Evolutionary conservation across 2,329 filamentous ascomycete species (phyloP).

Genomic region (Coniochaeta sp.): DNA sequence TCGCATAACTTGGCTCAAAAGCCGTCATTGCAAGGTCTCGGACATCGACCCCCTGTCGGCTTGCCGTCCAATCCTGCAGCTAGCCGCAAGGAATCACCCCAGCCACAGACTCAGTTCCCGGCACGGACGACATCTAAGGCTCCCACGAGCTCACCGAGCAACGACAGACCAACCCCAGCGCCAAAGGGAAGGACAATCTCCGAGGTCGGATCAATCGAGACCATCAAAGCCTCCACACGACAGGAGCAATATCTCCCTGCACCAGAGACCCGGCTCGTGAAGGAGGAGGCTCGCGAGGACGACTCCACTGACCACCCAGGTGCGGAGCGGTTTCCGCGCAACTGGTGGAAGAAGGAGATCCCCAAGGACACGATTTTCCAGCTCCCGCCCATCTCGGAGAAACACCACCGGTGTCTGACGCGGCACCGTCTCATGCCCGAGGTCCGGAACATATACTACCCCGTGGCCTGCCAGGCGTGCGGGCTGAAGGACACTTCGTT

Average conservation of each 20-base stretch:
- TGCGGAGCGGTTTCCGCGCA: constrained; percentile 12
- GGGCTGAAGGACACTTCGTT: constrained; percentile 20
- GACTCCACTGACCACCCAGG: constrained; percentile 1
- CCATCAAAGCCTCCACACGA: constrained; percentile 9
- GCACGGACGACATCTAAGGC: constrained; percentile 24
- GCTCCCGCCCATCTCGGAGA: constrained; percentile 30
- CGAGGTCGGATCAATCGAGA: constrained; percentile 15
- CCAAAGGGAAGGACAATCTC: constrained; percentile 8
- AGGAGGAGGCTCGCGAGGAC: constrained; percentile 6
- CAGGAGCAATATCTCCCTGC: constrained; percentile 3
- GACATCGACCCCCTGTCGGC: constrained; percentile 10
- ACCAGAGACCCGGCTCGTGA: neutral
- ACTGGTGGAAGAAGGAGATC: constrained; percentile 18
- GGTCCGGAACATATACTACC: constrained; percentile 40
- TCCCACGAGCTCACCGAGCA: constrained; percentile 10
- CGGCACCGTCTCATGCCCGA: constrained; percentile 40
- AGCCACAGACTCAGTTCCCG: constrained; percentile 17
- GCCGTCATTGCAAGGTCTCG: constrained; percentile 3
- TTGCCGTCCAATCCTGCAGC: constrained; percentile 14
- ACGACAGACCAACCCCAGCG: constrained; percentile 2
- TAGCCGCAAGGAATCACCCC: constrained; percentile 8
- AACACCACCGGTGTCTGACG: constrained; percentile 39
- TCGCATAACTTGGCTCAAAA: constrained; percentile 1
- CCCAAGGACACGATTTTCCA: constrained; percentile 30
- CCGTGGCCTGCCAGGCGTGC: constrained; percentile 48